Evolutionary conservation across 2,329 filamentous ascomycete species (phyloP), one percentile per base, ranked within the genome.

Genomic region (Dactylellina drechsleri): DNA sequence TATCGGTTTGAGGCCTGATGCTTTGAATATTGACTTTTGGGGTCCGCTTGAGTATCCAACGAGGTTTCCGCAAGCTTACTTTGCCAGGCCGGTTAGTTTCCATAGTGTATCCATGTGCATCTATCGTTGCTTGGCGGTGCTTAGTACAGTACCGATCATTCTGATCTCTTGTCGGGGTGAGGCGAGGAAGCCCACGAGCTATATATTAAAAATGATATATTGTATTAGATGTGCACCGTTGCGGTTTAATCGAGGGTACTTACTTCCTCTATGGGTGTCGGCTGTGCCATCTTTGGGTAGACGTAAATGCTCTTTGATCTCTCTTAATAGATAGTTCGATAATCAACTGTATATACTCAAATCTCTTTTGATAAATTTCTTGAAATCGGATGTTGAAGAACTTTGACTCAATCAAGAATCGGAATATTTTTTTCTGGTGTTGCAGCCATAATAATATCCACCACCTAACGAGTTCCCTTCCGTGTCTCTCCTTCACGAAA

Each of bases 101-200:
- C 54, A 43, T 47, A 40, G 49, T 31, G 4, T 5, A 7, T 52
- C 12, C 16, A 23, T 23, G 5, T 36, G 10, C 10, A 36, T 26
- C 6, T 52, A 13, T 52, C 16, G 20, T 18, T 23, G 12, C 15
- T n/a, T 13, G 1, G 12, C 47, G 16, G 47, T 2, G 52, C n/a
- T 57, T 28, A 65, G 64, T 66, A 60, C 77, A 83, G 79, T 84
- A 91, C 89, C 89, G 78, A 94, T 86, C 81, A 92, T 89, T 79
- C 95, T 89, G 77, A 98, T 92, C 81, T 97, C 91, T 49, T 92
- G 92, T 81, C 96, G 97, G 74, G 92, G 92, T 83, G 96, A 91
- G 82, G 92, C 91, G 73, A 98, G 91, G 83, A 98, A 97, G 81
- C 93, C 92, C 76, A 97, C 92, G 64, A 97, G 88, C 92, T 96